Evolutionary conservation across 2,329 filamentous ascomycete species (phyloP).

Genomic region (Beauveria pseudobassiana): DNA sequence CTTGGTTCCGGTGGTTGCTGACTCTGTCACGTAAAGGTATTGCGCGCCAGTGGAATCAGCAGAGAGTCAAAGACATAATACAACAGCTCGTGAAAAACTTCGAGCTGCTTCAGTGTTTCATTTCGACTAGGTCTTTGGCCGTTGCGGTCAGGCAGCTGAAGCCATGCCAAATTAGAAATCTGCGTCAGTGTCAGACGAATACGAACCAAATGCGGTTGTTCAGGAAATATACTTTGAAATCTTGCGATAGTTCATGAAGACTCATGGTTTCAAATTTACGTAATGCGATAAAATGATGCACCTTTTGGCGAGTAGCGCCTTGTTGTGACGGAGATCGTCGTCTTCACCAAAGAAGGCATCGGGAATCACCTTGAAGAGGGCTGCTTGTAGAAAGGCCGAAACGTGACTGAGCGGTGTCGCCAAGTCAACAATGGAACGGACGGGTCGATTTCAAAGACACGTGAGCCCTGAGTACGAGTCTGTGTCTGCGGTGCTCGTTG

Average conservation of each 20-base stretch:
- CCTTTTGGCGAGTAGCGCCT: slow-evolving; percentile 51
- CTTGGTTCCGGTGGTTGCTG: slow-evolving; percentile 64
- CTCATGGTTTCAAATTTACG: slow-evolving; percentile 75
- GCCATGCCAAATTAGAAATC: slow-evolving; percentile 66
- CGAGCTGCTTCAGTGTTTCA: slow-evolving; percentile 66
- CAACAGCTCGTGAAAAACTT: slow-evolving; percentile 76
- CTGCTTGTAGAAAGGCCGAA: slow-evolving; percentile 79
- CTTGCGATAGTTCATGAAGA: slow-evolving; percentile 70
- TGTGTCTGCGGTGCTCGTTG: background rate
- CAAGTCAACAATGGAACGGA: slow-evolving; percentile 48
- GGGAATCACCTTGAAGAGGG: slow-evolving; percentile 66
- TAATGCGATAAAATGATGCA: slow-evolving; percentile 72
- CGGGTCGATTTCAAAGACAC: background rate
- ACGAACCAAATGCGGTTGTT: slow-evolving; percentile 3
- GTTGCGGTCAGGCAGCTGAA: slow-evolving; percentile 45
- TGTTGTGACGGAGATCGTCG: slow-evolving; percentile 50
- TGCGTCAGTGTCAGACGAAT: slow-evolving; percentile 25
- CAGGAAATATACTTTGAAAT: slow-evolving; percentile 54
- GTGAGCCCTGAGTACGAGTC: background rate
- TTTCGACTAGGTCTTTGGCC: slow-evolving; percentile 56
- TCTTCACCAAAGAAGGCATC: slow-evolving; percentile 64
- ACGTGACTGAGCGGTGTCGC: slow-evolving; percentile 63
- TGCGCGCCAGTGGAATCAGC: slow-evolving; percentile 75
- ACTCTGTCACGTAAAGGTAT: slow-evolving; percentile 91
- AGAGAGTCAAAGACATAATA: slow-evolving; percentile 94